These are phyloP conservation scores for Scolecobasidium constrictum DNA, from an alignment of 2,329 filamentous ascomycete genomes.

Conservation along the genomic window DNA sequence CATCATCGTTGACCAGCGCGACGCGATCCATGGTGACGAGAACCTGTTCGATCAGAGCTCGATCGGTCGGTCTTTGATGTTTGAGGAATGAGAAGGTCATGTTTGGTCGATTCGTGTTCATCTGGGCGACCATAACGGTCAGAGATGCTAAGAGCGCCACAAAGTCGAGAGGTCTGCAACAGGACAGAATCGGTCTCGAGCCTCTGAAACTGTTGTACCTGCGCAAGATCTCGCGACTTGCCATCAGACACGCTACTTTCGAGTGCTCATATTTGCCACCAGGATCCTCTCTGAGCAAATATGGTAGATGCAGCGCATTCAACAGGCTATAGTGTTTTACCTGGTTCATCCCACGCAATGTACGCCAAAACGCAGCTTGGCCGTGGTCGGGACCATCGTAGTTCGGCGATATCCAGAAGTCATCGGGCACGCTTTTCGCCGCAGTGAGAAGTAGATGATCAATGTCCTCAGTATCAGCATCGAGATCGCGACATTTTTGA, in stretches of 20 bases:
- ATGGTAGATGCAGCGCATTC: conserved; percentile 30
- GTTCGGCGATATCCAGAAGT: background rate
- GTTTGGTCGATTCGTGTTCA: conserved; percentile 19
- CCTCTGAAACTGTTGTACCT: conserved; percentile 25
- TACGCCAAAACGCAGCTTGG: conserved; percentile 18
- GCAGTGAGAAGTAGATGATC: background rate
- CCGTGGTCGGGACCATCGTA: background rate
- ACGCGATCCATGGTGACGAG: conserved; percentile 23
- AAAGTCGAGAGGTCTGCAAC: conserved; percentile 28
- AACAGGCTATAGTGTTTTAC: conserved; percentile 28
- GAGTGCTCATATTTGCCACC: conserved; percentile 25
- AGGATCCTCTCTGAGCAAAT: conserved; percentile 19
- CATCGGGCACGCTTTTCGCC: background rate
- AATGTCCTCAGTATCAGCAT: background rate
- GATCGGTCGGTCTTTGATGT: conserved; percentile 30
- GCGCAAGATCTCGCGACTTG: conserved; percentile 27
- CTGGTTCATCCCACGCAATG: conserved; percentile 23
- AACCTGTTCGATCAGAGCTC: conserved; percentile 28
- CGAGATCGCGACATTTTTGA: background rate
- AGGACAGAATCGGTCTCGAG: conserved; percentile 19
- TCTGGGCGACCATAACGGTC: conserved; percentile 27
- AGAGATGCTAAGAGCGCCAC: conserved; percentile 27
- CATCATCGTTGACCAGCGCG: conserved; percentile 6
- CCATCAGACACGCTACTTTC: conserved; percentile 26
- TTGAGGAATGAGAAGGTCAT: conserved; percentile 16